phyloP scores from a whole-genome alignment of 345 rosid genomes.

The Eucalyptus paniculata region DNA sequence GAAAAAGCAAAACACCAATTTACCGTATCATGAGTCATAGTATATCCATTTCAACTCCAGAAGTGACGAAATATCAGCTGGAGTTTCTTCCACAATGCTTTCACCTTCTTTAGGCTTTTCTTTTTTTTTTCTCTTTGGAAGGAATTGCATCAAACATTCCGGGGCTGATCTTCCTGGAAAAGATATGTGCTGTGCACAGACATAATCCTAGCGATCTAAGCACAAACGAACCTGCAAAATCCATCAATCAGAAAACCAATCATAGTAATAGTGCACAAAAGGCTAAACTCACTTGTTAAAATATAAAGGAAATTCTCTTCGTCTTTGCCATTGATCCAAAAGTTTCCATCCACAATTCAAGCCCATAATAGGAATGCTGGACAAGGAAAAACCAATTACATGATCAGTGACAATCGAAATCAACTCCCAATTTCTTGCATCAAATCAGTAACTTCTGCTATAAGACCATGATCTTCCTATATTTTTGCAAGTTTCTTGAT shows the following conservation, averaged over 20 bases:
- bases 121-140: slow-evolving; percentile 49
- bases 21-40: slow-evolving; percentile 19
- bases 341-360: too few species aligned
- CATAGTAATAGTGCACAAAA: neutral
- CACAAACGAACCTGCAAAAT: slow-evolving; percentile 58
- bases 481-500: too few species aligned
- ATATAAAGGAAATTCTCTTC: too few species aligned
- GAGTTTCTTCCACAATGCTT: slow-evolving; percentile 66
- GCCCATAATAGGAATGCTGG: too few species aligned
- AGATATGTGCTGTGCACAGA: slow-evolving; percentile 87
- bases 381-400: too few species aligned
- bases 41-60: slow-evolving; percentile 66
- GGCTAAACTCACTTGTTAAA: accelerated
- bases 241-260: neutral
- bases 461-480: too few species aligned
- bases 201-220: slow-evolving; percentile 75
- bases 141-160: slow-evolving; percentile 65
- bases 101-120: slow-evolving; percentile 91
- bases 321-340: too few species aligned
- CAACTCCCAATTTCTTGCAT: too few species aligned
- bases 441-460: too few species aligned
- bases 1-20: too few species aligned
- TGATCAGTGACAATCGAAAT: accelerated
- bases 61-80: slow-evolving; percentile 75
- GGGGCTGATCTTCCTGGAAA: slow-evolving; percentile 83